Evolutionary conservation across 1,284 basidiomycete species (phyloP).

Genomic region (Austroboletus niveus): DNA sequence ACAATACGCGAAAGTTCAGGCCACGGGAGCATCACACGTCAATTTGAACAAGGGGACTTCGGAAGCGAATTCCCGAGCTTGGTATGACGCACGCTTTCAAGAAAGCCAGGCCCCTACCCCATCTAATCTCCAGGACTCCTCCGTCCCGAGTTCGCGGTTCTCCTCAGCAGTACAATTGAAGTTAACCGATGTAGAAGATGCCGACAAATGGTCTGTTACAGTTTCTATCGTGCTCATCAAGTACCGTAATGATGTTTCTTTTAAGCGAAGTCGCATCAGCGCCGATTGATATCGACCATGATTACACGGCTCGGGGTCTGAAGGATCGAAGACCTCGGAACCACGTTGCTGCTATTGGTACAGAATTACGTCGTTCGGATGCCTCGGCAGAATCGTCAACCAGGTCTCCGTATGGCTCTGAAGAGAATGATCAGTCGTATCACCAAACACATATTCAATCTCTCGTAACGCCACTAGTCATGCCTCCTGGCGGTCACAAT

Average conservation of each 20-base stretch:
- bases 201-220: constrained; percentile 14
- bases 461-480: neutral
- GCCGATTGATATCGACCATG: neutral
- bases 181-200: neutral
- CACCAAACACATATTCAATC: neutral
- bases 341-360: neutral
- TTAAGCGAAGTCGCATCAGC: constrained; percentile 5
- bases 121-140: neutral
- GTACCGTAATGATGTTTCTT: constrained; percentile 4
- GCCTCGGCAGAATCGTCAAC: neutral
- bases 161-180: neutral
- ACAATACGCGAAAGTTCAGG: neutral
- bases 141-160: neutral
- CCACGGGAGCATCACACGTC: neutral
- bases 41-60: neutral
- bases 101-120: constrained; percentile 10
- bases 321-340: neutral
- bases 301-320: neutral
- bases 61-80: neutral
- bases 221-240: neutral
- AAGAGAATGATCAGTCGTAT: neutral
- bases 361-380: neutral
- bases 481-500: neutral
- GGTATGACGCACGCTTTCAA: constrained; percentile 8
- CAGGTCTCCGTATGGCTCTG: neutral